Evolutionary conservation across 2,329 filamentous ascomycete genomes (phyloP).

Genomic region (Epichloe uncinata): DNA sequence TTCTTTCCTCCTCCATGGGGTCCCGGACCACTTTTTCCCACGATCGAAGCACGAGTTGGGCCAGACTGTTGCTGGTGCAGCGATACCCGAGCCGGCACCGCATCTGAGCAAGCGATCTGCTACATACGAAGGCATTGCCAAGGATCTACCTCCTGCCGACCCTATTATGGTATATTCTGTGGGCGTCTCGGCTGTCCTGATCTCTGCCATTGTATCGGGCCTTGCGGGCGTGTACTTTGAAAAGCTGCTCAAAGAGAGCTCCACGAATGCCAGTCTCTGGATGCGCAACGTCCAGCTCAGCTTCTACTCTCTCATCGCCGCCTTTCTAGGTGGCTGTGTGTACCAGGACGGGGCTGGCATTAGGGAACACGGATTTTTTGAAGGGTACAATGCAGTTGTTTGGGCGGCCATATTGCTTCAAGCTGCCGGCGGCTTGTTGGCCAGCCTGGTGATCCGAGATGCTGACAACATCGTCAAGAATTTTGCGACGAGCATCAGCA

Average conservation of each 20-base stretch:
- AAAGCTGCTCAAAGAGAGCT: constrained; percentile 82
- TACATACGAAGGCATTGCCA: constrained; percentile 78
- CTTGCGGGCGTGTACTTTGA: constrained; percentile 80
- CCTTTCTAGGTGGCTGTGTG: constrained; percentile 72
- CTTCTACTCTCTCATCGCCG: constrained; percentile 85
- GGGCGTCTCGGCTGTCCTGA: constrained; percentile 64
- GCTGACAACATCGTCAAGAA: constrained; percentile 74
- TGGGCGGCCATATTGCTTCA: constrained; percentile 78
- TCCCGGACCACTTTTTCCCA: constrained; percentile 57
- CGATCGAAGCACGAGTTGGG: constrained; percentile 67
- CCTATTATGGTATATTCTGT: constrained; percentile 60
- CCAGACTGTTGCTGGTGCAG: constrained; percentile 26
- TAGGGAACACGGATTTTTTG: constrained; percentile 76
- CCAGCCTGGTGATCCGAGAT: constrained; percentile 28
- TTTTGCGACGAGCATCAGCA: constrained; percentile 85
- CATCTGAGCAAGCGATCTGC: constrained; percentile 54
- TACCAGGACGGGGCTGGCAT: constrained; percentile 81
- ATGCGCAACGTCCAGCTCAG: constrained; percentile 89
- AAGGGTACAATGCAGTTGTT: constrained; percentile 85
- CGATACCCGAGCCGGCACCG: constrained; percentile 8
- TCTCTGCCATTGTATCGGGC: constrained; percentile 69
- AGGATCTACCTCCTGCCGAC: constrained; percentile 36
- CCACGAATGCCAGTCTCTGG: constrained; percentile 68
- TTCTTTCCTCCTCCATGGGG: constrained; percentile 48
- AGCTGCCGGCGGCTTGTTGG: constrained; percentile 71